These are phyloP conservation scores for Xylaria intraflava DNA, from an alignment of 495 filamentous ascomycete species.

Conservation along the genomic window DNA sequence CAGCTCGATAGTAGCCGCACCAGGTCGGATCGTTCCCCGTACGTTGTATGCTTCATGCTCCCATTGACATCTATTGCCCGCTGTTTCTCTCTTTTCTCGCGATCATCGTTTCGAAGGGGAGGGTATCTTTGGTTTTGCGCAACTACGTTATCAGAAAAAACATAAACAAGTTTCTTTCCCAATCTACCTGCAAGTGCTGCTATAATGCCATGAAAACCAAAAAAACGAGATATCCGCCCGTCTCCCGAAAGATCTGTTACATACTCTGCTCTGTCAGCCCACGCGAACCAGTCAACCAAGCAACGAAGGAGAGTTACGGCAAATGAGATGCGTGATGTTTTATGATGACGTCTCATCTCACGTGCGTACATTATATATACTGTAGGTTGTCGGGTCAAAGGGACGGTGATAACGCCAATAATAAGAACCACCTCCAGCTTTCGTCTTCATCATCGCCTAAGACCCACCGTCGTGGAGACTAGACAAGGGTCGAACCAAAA, in stretches of 20 bases:
- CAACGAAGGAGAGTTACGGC: neutral
- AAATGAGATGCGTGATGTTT: slow-evolving; percentile 8
- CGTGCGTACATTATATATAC: slow-evolving; percentile 10
- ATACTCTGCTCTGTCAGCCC: slow-evolving; percentile 2
- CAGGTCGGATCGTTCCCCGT: slow-evolving; percentile 1
- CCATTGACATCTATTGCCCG: slow-evolving; percentile 1
- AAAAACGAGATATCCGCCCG: neutral
- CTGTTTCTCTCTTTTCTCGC: slow-evolving; percentile 3
- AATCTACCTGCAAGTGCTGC: slow-evolving; percentile 12
- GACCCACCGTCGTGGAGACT: slow-evolving; percentile 5
- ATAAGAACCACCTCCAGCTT: neutral
- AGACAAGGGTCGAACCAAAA: neutral
- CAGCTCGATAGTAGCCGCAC: too few species aligned
- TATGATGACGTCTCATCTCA: slow-evolving; percentile 11
- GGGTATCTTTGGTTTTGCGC: slow-evolving; percentile 12
- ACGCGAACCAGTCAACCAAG: neutral
- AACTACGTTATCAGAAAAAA: slow-evolving; percentile 7
- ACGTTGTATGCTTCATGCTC: slow-evolving; percentile 6
- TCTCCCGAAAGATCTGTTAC: slow-evolving; percentile 1
- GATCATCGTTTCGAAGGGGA: slow-evolving; percentile 4
- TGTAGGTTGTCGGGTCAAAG: slow-evolving; percentile 6
- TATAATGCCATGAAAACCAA: slow-evolving; percentile 6
- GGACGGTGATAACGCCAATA: slow-evolving; percentile 7
- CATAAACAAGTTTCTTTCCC: slow-evolving; percentile 5
- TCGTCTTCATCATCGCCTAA: slow-evolving; percentile 10